phyloP scores from a whole-genome alignment of 495 filamentous ascomycete species.

The Tuber umbilicatum region DNA sequence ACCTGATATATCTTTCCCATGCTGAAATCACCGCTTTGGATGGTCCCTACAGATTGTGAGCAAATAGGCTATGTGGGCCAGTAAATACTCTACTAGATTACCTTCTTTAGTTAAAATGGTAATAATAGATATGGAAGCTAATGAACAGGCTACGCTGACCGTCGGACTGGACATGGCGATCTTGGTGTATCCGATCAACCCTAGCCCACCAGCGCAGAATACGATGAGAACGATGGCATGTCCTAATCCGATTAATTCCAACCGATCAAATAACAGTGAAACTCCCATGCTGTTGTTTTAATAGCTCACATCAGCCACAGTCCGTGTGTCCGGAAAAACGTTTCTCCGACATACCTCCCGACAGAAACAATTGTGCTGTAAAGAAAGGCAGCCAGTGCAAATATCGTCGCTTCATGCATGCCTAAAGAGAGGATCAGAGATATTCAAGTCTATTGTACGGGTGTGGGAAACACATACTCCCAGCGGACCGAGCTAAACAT shows the following conservation, averaged over 20 bases:
- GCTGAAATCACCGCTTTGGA: slow-evolving; percentile 72
- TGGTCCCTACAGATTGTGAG: slow-evolving; percentile 43
- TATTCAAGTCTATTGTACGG: not conserved
- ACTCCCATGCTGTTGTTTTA: slow-evolving; percentile 68
- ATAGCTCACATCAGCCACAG: not conserved
- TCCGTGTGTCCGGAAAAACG: not conserved
- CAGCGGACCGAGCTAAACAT: slow-evolving; percentile 61
- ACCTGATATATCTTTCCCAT: slow-evolving; percentile 79
- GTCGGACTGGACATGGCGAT: slow-evolving; percentile 77
- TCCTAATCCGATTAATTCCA: slow-evolving; percentile 61
- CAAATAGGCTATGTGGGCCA: not conserved
- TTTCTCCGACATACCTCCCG: slow-evolving; percentile 27
- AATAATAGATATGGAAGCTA: slow-evolving; percentile 86
- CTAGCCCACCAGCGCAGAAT: slow-evolving; percentile 83
- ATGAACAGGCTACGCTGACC: slow-evolving; percentile 83
- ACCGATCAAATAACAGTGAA: slow-evolving; percentile 63
- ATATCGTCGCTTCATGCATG: slow-evolving; percentile 68
- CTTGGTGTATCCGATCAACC: slow-evolving; percentile 89
- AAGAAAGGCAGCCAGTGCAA: slow-evolving; percentile 69
- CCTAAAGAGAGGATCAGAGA: slow-evolving; percentile 10
- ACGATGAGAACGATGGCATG: slow-evolving; percentile 76
- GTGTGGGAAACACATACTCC: slow-evolving; percentile 58
- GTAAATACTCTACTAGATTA: slow-evolving; percentile 18
- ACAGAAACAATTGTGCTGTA: slow-evolving; percentile 78
- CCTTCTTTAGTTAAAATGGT: slow-evolving; percentile 90